Evolutionary conservation across 2,329 filamentous ascomycete species (phyloP), one percentile per base, ranked within the genome.

Genomic region (Massarina eburnea): DNA sequence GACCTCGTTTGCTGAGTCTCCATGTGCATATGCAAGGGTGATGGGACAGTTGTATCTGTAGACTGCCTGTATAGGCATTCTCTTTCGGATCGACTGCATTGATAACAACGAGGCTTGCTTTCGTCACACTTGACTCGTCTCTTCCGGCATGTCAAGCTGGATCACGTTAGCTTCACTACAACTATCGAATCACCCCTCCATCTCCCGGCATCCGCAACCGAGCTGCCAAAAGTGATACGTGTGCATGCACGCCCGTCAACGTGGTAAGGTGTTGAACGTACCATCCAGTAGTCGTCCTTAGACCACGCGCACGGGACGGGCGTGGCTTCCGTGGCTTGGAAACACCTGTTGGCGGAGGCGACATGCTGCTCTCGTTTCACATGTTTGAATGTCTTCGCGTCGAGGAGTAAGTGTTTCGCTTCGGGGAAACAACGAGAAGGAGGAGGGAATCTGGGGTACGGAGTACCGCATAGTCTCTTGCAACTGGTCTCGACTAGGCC

Each of bases 51-150:
- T 34, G 43, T 19, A 26, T 61, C 53, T 26, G 39, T 52, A n/a
- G 41, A 20, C 3, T 53, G 45, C 20, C 52, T 64, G 57, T 74
- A 76, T 12, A 69, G 53, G 52, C 74, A 78, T 44, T 69, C 66
- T 48, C 73, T 69, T 36, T 68, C 63, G 32, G 68, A 71, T 52
- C 75, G 76, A 14, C 64, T 56, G 57, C 74, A 78, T 52, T 71
- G 71, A 29, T 68, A 68, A 51, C 75, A 77, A 24, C 66, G 58
- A 12, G 73, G 75, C 49, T 70, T 73, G 27, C 63, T 64, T 61
- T 79, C 76, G 51, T 77, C 76, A 55, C 76, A 79, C 62, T 79
- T 80, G 57, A 78, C 75, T 48, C 77, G 72, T 45, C 76, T 64
- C 46, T 68, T 68, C 39, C 74, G 71, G 54, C 75, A 77, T 12